Percentiles rank a stretch among this genome's conserved stretches.
Evolutionary conservation across 1,139 yeast species (phyloP).

Genomic region (Chernovozyma sophiae-reginae): DNA sequence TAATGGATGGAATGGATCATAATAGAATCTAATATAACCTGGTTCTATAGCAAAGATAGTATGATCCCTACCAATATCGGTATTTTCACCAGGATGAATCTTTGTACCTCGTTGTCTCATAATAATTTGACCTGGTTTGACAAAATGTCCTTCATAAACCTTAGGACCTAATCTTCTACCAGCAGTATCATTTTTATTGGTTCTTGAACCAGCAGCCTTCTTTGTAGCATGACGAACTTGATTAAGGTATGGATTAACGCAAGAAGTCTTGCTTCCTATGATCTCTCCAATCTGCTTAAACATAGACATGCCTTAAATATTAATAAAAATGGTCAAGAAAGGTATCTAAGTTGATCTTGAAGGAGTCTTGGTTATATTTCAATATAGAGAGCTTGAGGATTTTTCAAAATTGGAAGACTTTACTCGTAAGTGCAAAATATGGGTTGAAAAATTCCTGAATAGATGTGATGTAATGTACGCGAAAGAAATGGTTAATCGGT

Average conservation of each 20-base stretch:
- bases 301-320: background rate
- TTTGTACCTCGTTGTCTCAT: conserved; percentile 97
- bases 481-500: too few relatives aligned
- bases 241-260: conserved; percentile 10
- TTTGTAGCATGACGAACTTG: conserved; percentile 90
- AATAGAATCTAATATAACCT: conserved; percentile 85
- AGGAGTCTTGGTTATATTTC: too few relatives aligned
- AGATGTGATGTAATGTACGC: too few relatives aligned
- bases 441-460: too few relatives aligned
- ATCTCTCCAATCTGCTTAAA: background rate
- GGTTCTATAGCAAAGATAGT: conserved; percentile 90
- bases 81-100: conserved; percentile 92
- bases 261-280: background rate
- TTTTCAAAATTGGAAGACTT: too few relatives aligned
- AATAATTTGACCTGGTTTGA: conserved; percentile 78
- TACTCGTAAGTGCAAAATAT: too few relatives aligned
- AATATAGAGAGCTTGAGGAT: background rate
- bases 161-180: conserved; percentile 95
- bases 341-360: too few relatives aligned
- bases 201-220: conserved; percentile 89
- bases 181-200: conserved; percentile 90
- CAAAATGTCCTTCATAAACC: conserved; percentile 67
- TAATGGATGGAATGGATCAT: conserved; percentile 96
- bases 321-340: too few relatives aligned
- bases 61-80: conserved; percentile 89